Evolutionary conservation across 805 yeast species (phyloP), one percentile per base, ranked within the genome.

Genomic region (Yamadazyma tumulicola): DNA sequence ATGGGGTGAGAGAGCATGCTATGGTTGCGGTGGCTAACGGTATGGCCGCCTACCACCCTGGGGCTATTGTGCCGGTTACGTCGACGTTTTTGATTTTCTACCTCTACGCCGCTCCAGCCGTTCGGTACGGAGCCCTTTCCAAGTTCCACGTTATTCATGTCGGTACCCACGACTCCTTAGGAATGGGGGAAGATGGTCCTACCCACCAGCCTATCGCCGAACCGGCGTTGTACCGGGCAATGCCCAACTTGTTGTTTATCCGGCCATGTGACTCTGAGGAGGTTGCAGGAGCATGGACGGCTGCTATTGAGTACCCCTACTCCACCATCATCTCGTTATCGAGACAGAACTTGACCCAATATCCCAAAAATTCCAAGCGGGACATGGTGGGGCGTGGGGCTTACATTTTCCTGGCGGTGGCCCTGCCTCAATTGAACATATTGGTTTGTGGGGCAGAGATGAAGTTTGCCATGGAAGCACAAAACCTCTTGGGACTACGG

Each of bases 131-230:
- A 15, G 75, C 77, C 19, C 58, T 73, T 17, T 62, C 70, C 14
- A 59, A 68, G 31, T 61, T 61, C 47, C 66, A 65, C 36, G 66
- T 62, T 27, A 66, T 74, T 54, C 70, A 73, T 61, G 72, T 73
- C 26, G 78, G 75, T 24, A 74, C 78, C 28, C 79, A 73, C 57
- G 78, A 74, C 55, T 73, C 78, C 17, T 72, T 74, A 43, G 79
- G 79, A 48, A 65, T 67, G 16, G 79, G 79, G 46, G 79, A 73
- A 58, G 78, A 73, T 43, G 79, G 79, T 27, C 78, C 78, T 25
- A 73, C 78, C 29, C 79, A 73, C 45, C 79, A 73, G 55, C 78
- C 79, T 37, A 69, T 73, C 42, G 77, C 69, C 50, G 58, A 75
- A 23, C 51, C 73, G 28, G 68, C 72, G 16, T 73, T 72, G 51